A percentile compares a stretch with the other conserved stretches of the same genome.
Evolutionary conservation across 768 basidiomycete genomes (phyloP).

Genomic region (Boletus vinaceobasis): DNA sequence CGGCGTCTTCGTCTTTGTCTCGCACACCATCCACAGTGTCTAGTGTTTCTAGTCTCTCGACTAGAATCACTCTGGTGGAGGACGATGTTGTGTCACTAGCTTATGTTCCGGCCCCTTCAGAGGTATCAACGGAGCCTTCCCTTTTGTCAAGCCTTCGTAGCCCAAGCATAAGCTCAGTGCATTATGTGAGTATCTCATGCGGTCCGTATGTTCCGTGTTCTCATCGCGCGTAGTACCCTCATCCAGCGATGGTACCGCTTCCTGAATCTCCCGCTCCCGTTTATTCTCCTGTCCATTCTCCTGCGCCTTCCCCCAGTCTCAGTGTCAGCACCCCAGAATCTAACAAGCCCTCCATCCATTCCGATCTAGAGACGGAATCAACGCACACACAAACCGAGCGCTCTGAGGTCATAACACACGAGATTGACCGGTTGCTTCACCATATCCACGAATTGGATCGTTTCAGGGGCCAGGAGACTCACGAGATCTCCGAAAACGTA

Average conservation of each 20-base stretch:
- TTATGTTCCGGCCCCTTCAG: constrained; percentile 21
- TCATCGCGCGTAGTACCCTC: constrained; percentile 23
- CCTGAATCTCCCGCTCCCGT: constrained; percentile 28
- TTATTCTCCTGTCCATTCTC: constrained; percentile 33
- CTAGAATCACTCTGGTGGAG: constrained; percentile 34
- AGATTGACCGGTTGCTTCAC: constrained; percentile 48
- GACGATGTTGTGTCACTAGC: constrained; percentile 23
- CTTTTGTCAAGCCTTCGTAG: constrained; percentile 46
- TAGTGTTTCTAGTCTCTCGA: constrained; percentile 43
- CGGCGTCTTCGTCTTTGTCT: constrained; percentile 28
- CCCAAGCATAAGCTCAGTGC: constrained; percentile 18
- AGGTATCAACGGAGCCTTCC: constrained; percentile 55
- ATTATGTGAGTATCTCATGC: constrained; percentile 34
- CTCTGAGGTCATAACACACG: constrained; percentile 46
- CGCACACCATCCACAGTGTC: constrained; percentile 41
- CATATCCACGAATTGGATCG: constrained; percentile 64
- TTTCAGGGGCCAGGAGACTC: constrained; percentile 58
- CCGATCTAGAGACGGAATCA: constrained; percentile 42
- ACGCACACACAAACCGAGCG: constrained; percentile 38
- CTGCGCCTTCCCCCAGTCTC: constrained; percentile 43
- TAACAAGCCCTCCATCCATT: constrained; percentile 46
- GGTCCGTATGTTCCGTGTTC: background rate
- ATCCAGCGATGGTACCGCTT: constrained; percentile 32
- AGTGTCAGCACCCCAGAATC: constrained; percentile 50
- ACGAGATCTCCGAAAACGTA: constrained; percentile 64